Base-by-base conservation (phyloP, 2,329 filamentous ascomycete genomes). In the Dactylellina haptotyla region DNA sequence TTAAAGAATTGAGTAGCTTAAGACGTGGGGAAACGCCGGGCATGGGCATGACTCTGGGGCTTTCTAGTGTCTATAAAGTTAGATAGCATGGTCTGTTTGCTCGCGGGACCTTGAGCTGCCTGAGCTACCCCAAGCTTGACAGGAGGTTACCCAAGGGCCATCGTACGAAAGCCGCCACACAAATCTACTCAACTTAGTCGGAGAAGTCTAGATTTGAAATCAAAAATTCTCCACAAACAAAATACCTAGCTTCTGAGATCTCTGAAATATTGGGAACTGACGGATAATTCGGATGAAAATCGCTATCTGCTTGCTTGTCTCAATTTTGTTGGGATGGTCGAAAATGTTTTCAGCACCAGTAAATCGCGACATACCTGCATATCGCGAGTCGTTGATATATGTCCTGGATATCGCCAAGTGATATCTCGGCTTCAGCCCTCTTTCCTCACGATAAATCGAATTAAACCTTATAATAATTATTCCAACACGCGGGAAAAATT, bases 151-250 rank as follows among this genome's bases (percentile, higher is more conserved):
- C 30, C n/a, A 14, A 23, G 23, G 23, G 12, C 3, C n/a, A 48
- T 46, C 37, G 37, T 46, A 54, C 50, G 28, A 32, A 53, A 23
- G 14, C n/a, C 39, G 50, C 26, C 61, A 56, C 61, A 18, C 25
- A 39, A 37, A 28, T 25, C 16, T 50, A 18, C 25, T 37, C n/a
- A n/a, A n/a, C n/a, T 46, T n/a, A 16, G 28, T 5, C 20, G 37
- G 23, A 34, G 9, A 30, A 20, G 4, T 26, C 53, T 53, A 67
- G 53, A 67, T 59, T 59, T 67, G 63, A 67, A 66, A 59, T 45
- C 51, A 58, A 53, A 67, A 26, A 18, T 23, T 59, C 45, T 53
- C 53, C 34, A 45, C 53, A 51, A 48, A 16, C 18, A 2, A 18
- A 9, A 12, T n/a, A n/a, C n/a, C n/a, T n/a, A n/a, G n/a, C n/a